Evolutionary conservation across 2,329 filamentous ascomycete genomes (phyloP), one percentile per base, ranked within the genome.

Genomic region (Diaporthe vaccinii): DNA sequence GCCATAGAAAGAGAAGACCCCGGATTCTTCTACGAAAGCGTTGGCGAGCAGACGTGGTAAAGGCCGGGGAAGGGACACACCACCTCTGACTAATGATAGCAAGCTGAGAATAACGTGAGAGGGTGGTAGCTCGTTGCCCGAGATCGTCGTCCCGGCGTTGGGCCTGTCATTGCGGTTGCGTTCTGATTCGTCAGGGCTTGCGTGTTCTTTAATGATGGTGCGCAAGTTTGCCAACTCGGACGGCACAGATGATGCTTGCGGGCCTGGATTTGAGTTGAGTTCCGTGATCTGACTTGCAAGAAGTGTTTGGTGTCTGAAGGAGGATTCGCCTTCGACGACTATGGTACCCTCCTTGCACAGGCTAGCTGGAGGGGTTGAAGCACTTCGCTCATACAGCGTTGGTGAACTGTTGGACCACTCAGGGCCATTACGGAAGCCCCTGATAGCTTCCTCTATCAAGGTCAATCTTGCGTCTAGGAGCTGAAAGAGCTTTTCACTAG

Each of bases 181-280:
- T 8, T 25, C 31, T 17, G 31, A 12, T 22, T 15, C 10, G 3
- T 22, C 20, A n/a, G 61, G 61, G 44, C 61, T 51, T 67, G 61
- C 41, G 20, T 67, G 44, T 46, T 67, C 44, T 17, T 25, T 46
- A 22, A 49, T 17, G 22, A 67, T 67, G 44, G 41, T 67, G 28
- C 61, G 61, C 44, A 67, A 36, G 12, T 31, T 67, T 44, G 61
- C 61, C 25, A 67, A 31, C 22, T 67, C 61, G 28, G 25, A 51
- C 10, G 44, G 34, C 25, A 49, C 61, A 31, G 17, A 36, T 25
- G 61, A 8, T 65, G 61, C 14, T n/a, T 67, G 61, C 10, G 28
- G 12, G 28, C n/a, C 61, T 25, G 20, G 10, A 49, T 22, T 14
- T 25, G 61, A 10, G 6, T 49, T 51, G 2, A 67, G 44, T 25